Conservation (phyloP, 2,329 filamentous ascomycete genomes). For the Xylaria sp. region DNA sequence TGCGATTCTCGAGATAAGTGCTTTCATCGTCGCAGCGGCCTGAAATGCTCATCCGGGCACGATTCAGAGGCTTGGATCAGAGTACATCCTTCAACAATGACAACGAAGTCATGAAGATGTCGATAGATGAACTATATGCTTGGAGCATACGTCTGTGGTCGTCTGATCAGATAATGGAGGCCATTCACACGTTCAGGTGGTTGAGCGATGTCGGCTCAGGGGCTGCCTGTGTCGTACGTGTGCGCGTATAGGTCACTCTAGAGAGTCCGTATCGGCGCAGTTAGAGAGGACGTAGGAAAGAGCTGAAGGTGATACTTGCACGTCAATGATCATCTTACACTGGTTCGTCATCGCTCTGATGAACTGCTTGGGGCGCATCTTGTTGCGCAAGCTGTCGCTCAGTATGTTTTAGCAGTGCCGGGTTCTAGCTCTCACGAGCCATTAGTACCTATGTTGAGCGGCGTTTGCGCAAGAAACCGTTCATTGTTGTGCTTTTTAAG, state of each 20-base stretch:
- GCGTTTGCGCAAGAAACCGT: too few relatives aligned
- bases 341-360: background rate
- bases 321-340: background rate
- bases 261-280: background rate
- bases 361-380: background rate
- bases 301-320: background rate
- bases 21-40: background rate
- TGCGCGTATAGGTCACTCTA: background rate
- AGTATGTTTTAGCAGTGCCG: too few relatives aligned
- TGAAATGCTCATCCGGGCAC: background rate
- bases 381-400: background rate
- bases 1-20: background rate
- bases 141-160: background rate
- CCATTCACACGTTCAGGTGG: background rate
- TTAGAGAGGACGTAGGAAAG: background rate
- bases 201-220: background rate
- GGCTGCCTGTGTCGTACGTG: background rate
- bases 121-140: too few relatives aligned
- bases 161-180: background rate
- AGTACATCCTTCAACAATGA: too few relatives aligned
- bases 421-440: too few relatives aligned
- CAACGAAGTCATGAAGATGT: too few relatives aligned
- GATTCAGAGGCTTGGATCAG: background rate
- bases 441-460: too few relatives aligned
- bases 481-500: too few relatives aligned